Evolutionary conservation across 441 rosid genomes (phyloP), one percentile per base, ranked within the genome.

Genomic region (Cnidoscolus chayamansa): DNA sequence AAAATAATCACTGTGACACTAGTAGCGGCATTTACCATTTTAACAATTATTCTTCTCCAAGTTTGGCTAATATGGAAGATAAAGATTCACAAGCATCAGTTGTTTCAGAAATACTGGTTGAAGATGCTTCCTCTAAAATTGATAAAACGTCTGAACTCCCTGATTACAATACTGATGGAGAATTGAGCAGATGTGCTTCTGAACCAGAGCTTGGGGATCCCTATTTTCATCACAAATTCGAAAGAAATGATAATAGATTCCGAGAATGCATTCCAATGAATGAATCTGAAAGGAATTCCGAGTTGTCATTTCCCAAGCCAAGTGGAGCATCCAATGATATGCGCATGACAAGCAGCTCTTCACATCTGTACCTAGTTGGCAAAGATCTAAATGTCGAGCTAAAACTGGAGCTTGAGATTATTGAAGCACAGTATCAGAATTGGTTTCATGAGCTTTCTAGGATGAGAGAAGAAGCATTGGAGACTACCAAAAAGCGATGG

Each of bases 401-500:
- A 51, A 81, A 86, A 79, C 61, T 65, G 74, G 88, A 80, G 76
- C 81, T 88, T 4, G 74, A 80, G 0, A 72, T 82, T 7, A 78
- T 86, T 32, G 84, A 82, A 55, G 60, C 80, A 10, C 88, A 82
- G 63, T 86, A 81, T 58, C 78, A 69, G 43, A 77, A 82, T n/a
- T 81, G 84, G 77, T 75, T 83, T 16, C 81, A 78, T 35, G 86
- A 85, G 67, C 94, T 90, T 16, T 25, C 72, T 70, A 82, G 81
- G 80, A 71, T 71, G 83, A 83, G 80, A 63, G 91, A 84, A 54
- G 88, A 84, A 66, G 89, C 85, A 12, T 19, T 81, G 63, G 84
- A 84, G 70, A 79, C 80, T 61, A 84, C 84, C 60, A 81, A 77
- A 60, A 81, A 73, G 81, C 82, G 80, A 70, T 88, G 92, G 88